Evolutionary conservation across 169 alveolate genomes (phyloP), one percentile per base, ranked within the genome.

Genomic region (Cryptosporidium bovis): DNA sequence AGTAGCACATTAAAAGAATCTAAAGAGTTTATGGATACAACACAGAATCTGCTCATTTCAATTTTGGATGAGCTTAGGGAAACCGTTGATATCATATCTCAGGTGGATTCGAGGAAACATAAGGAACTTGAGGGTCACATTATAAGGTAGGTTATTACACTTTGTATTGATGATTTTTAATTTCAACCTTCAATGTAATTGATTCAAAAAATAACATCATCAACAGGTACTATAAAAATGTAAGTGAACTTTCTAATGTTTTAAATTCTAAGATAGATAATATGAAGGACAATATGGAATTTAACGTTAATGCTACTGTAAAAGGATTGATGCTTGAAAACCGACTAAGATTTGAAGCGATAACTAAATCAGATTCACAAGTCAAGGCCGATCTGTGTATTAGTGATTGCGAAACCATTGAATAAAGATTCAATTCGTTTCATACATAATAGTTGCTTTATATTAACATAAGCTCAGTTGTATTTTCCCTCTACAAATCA

Each of bases 251-350:
- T 34, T 77, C 87, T 15, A 60, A 62, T 15, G 18, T 77, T 18
- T 18, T 77, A 34, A 77, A 77, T 60, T 15, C 33, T 13, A 77
- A 62, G 51, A 77, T 77, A 7, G 64, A 77, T 20, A 56, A 2
- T 13, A 77, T 77, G 71, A 16, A 40, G 7, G 87, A 77, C 27
- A n/a, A 60, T 6, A 2, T 60, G 71, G 87, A 77, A 36, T 60
- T 77, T 36, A 68, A 77, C 27, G 87, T 77, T 40, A 77, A 77
- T 34, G 24, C 87, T 60, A 62, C 69, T 18, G 33, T 77, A 12
- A 64, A 77, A n/a, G 64, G 87, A 46, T 13, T 77, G 18, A 40
- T 77, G 51, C 27, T 77, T 10, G 69, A 77, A 27, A 60, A 77
- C 33, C 12, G 18, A 46, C 50, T 56, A 60, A 29, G 53, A 34